These are phyloP conservation scores for Pyrus betulifolia DNA, from an alignment of 306 rosid genomes.

Conservation along the genomic window DNA sequence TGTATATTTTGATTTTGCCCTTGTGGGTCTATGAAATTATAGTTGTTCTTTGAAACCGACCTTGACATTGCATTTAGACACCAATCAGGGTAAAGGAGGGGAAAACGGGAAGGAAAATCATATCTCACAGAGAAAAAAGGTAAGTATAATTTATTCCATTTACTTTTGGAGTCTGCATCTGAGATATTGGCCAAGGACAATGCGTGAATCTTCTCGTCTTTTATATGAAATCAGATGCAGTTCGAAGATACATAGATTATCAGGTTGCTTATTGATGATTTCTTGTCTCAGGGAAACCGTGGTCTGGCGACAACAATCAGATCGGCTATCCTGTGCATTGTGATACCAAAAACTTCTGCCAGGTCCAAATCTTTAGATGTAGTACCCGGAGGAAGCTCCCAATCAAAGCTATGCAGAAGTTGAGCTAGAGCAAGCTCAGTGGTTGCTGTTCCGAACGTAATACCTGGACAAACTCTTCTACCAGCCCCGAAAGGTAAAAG, in stretches of 20 bases:
- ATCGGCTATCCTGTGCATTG: slow-evolving; percentile 47
- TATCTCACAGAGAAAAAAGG: background rate
- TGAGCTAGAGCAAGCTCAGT: slow-evolving; percentile 65
- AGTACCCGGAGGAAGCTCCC: slow-evolving; percentile 58
- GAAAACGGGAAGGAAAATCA: background rate
- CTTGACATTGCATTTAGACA: background rate
- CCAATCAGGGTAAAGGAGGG: background rate
- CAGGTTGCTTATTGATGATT: background rate
- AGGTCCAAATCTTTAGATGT: slow-evolving; percentile 42
- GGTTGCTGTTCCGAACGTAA: slow-evolving; percentile 34
- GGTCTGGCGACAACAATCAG: slow-evolving; percentile 43
- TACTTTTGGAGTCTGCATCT: background rate
- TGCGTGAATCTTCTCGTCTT: background rate
- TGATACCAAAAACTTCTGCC: slow-evolving; percentile 57
- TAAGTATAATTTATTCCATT: background rate
- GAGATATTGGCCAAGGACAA: background rate
- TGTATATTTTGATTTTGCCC: background rate
- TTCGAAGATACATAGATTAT: background rate
- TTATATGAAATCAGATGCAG: background rate
- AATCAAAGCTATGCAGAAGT: slow-evolving; percentile 53
- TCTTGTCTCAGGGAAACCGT: slow-evolving; percentile 11
- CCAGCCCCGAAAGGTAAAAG: slow-evolving; percentile 69
- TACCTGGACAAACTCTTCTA: slow-evolving; percentile 55
- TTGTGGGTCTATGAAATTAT: background rate
- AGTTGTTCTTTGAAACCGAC: background rate